Evolutionary conservation across 2,329 filamentous ascomycete genomes (phyloP).

Genomic region (Talaromyces sp.): DNA sequence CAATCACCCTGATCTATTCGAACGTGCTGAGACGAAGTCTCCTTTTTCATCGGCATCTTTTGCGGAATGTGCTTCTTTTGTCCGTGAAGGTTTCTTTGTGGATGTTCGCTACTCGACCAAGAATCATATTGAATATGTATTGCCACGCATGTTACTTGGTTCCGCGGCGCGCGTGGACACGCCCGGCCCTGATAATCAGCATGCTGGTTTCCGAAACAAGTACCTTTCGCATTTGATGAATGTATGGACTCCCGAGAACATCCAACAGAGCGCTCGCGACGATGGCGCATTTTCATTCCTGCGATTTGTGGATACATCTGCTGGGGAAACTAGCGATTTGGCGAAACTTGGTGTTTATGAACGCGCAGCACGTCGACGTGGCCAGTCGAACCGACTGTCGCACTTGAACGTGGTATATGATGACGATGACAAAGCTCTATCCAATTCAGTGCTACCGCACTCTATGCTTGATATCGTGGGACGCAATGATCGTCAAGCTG

Average conservation of each 20-base stretch:
- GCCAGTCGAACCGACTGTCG: conserved; percentile 60
- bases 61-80: conserved; percentile 92
- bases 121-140: conserved; percentile 78
- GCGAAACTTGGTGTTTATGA: conserved; percentile 73
- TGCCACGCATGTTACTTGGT: conserved; percentile 82
- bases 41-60: conserved; percentile 83
- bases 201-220: conserved; percentile 77
- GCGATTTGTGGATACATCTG: conserved; percentile 78
- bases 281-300: conserved; percentile 82
- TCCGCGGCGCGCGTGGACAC: conserved; percentile 75
- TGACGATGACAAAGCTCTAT: conserved; percentile 59
- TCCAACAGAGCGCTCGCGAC: conserved; percentile 64
- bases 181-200: conserved; percentile 70
- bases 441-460: conserved; percentile 70
- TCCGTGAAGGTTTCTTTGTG: conserved; percentile 81
- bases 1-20: conserved; percentile 96
- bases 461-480: conserved; percentile 80
- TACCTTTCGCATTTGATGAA: conserved; percentile 83
- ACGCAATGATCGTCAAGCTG: conserved; percentile 65
- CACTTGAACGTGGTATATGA: conserved; percentile 70
- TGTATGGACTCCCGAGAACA: conserved; percentile 81
- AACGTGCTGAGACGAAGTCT: conserved; percentile 87
- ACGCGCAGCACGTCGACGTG: conserved; percentile 65
- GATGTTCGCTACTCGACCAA: conserved; percentile 84
- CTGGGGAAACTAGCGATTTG: conserved; percentile 69